phyloP scores from a whole-genome alignment of 352 stramenopile genomes.

The Globisporangium ultimum region DNA sequence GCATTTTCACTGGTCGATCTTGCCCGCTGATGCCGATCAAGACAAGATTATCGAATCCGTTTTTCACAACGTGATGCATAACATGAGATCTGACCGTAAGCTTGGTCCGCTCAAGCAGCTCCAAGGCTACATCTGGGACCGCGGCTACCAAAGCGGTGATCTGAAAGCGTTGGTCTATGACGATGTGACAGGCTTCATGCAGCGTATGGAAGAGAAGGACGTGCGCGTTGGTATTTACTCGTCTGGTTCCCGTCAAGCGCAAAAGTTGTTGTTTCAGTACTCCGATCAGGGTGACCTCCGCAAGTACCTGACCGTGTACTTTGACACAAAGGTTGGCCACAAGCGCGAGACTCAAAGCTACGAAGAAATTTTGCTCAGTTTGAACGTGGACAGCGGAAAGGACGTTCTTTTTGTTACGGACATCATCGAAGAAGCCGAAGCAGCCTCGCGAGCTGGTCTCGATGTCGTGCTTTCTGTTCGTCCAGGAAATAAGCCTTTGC shows the following conservation, averaged over 20 bases:
- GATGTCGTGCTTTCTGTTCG: slow-evolving; percentile 76
- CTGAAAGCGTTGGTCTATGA: slow-evolving; percentile 90
- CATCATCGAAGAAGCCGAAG: slow-evolving; percentile 81
- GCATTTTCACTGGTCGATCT: slow-evolving; percentile 21
- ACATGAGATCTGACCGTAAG: slow-evolving; percentile 79
- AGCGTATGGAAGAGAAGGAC: slow-evolving; percentile 65
- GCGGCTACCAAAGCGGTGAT: slow-evolving; percentile 82
- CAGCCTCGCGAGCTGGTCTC: slow-evolving; percentile 63
- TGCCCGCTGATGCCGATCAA: slow-evolving; percentile 15
- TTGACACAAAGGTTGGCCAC: slow-evolving; percentile 81
- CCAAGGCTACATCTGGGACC: slow-evolving; percentile 89
- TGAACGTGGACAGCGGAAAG: slow-evolving; percentile 72
- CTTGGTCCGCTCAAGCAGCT: slow-evolving; percentile 86
- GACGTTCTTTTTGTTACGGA: slow-evolving; percentile 90
- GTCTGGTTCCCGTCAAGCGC: slow-evolving; percentile 86
- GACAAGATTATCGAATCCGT: slow-evolving; percentile 32
- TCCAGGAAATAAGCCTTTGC: slow-evolving; percentile 82
- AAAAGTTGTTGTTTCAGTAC: slow-evolving; percentile 86
- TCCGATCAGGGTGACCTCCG: slow-evolving; percentile 81
- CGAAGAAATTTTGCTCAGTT: slow-evolving; percentile 74
- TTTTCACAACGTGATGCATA: slow-evolving; percentile 64
- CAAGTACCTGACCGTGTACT: slow-evolving; percentile 73
- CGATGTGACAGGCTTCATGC: slow-evolving; percentile 86
- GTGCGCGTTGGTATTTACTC: slow-evolving; percentile 93
- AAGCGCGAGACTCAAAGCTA: slow-evolving; percentile 77